These are phyloP conservation scores for Fonsecaea erecta DNA, from an alignment of 2,329 filamentous ascomycete genomes.

Conservation along the genomic window DNA sequence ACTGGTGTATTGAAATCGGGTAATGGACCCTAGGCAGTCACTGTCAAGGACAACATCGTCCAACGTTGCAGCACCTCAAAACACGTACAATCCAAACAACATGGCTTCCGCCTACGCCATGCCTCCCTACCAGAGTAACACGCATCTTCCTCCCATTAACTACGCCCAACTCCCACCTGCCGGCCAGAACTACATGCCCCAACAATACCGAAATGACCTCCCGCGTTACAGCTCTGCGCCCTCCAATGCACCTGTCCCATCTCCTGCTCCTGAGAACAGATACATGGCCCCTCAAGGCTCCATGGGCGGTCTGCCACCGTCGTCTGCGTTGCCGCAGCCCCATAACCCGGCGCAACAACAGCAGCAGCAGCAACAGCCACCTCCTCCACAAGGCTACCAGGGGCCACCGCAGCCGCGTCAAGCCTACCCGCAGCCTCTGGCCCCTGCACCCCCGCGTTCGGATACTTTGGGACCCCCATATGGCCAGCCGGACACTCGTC, in stretches of 20 bases:
- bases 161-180: conserved; percentile 52
- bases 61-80: conserved; percentile 47
- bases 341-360: conserved; percentile 47
- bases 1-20: conserved; percentile 28
- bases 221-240: conserved; percentile 48
- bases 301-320: conserved; percentile 49
- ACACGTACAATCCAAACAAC: conserved; percentile 47
- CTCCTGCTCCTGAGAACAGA: conserved; percentile 38
- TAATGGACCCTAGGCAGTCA: conserved; percentile 39
- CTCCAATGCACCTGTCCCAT: conserved; percentile 42
- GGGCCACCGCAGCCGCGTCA: conserved; percentile 64
- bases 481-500: conserved; percentile 61
- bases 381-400: conserved; percentile 46
- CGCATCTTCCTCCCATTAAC: conserved; percentile 53
- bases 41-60: conserved; percentile 46
- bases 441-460: conserved; percentile 71
- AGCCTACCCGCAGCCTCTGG: conserved; percentile 76
- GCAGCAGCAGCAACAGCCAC: conserved; percentile 48
- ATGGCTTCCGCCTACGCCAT: conserved; percentile 47
- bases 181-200: conserved; percentile 37
- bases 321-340: conserved; percentile 49
- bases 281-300: conserved; percentile 49
- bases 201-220: conserved; percentile 37
- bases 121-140: conserved; percentile 54
- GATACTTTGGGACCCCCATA: conserved; percentile 67